A percentile compares a stretch with the other conserved stretches of the same genome.
These are phyloP conservation scores for Cytidiella melzeri DNA, from an alignment of 768 basidiomycete species.

Conservation along the genomic window DNA sequence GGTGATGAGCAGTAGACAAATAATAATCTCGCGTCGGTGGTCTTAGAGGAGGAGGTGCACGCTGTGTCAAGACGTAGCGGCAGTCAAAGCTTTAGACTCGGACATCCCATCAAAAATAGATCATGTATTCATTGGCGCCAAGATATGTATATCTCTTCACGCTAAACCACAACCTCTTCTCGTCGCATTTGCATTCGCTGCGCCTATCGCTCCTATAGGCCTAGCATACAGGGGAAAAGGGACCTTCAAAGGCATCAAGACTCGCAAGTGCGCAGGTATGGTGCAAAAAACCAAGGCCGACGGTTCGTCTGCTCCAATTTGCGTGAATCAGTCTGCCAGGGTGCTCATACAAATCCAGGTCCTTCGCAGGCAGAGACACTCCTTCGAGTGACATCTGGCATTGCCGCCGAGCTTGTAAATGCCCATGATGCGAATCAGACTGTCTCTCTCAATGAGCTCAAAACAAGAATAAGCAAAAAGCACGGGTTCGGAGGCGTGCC, in stretches of 20 bases:
- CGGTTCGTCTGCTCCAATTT: constrained; percentile 18
- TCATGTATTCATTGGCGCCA: background rate
- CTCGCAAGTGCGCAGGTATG: constrained; percentile 23
- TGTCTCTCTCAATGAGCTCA: constrained; percentile 84
- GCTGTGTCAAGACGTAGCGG: background rate
- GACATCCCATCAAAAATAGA: background rate
- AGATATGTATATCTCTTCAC: no score
- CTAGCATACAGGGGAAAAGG: no score
- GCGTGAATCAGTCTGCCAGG: background rate
- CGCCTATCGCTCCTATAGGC: no score
- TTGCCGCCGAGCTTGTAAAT: constrained; percentile 90
- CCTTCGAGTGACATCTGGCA: constrained; percentile 87
- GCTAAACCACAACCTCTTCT: no score
- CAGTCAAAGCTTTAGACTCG: background rate
- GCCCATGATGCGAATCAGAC: constrained; percentile 72
- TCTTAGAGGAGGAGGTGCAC: background rate
- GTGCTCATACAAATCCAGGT: constrained; percentile 29
- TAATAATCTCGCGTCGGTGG: no score
- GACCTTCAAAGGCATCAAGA: no score
- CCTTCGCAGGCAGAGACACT: constrained; percentile 89
- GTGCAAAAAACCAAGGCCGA: constrained; percentile 37
- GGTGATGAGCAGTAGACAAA: background rate
- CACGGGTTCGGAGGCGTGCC: constrained; percentile 83
- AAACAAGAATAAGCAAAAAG: constrained; percentile 87
- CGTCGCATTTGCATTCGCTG: no score